Percentiles rank a stretch among this genome's conserved stretches.
Conservation (phyloP, 352 stramenopile species). For the Phytophthora kernoviae region DNA sequence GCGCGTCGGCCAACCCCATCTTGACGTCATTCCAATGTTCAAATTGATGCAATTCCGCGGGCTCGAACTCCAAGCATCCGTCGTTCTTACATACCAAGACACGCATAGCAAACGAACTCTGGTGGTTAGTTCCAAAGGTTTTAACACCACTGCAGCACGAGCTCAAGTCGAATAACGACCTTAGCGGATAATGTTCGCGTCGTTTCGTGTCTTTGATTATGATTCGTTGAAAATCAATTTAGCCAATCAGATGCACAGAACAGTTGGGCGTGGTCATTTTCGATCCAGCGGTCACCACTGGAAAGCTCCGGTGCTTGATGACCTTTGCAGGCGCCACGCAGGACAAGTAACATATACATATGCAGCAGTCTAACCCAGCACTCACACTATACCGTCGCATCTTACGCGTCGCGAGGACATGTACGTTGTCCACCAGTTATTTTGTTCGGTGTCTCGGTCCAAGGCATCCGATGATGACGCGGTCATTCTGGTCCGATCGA, state of each 20-base stretch:
- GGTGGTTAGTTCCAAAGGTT: too few relatives aligned
- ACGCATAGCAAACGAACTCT: constrained; percentile 30
- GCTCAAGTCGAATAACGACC: background rate
- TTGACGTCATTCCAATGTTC: constrained; percentile 56
- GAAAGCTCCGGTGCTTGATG: constrained; percentile 19
- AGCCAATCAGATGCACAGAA: background rate
- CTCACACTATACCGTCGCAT: constrained; percentile 77
- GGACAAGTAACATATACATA: constrained; percentile 17
- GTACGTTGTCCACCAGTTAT: constrained; percentile 41
- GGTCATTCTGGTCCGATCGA: background rate
- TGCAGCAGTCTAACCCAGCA: constrained; percentile 26
- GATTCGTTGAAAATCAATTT: background rate
- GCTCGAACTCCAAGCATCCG: constrained; percentile 72
- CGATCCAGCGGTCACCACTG: constrained; percentile 15
- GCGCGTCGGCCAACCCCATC: constrained; percentile 52
- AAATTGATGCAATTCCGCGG: constrained; percentile 34
- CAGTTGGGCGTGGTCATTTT: too few relatives aligned
- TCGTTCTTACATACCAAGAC: constrained; percentile 85
- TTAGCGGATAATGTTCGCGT: background rate
- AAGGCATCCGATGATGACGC: background rate
- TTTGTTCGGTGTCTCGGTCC: too few relatives aligned
- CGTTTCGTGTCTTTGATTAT: background rate
- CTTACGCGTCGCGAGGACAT: constrained; percentile 69
- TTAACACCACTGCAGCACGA: too few relatives aligned
- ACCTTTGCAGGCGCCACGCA: constrained; percentile 7